Conservation (phyloP, 345 rosid species). For the Firmiana major region DNA sequence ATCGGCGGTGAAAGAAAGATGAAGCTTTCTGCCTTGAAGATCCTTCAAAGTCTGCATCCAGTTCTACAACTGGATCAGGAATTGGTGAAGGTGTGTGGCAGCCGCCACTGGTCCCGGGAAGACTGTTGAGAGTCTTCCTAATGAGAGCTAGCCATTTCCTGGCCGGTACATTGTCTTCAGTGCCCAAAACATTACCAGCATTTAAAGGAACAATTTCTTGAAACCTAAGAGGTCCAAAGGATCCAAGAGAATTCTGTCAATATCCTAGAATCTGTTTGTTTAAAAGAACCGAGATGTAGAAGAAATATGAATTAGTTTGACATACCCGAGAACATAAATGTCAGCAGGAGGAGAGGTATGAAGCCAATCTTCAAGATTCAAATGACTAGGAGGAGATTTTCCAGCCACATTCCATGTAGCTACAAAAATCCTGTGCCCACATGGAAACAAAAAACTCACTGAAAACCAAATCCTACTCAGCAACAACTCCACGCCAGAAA, state of each 20-base stretch:
- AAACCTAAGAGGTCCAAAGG: conserved; percentile 43
- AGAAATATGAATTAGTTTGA: background rate
- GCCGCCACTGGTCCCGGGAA: conserved; percentile 58
- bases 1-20: conserved; percentile 65
- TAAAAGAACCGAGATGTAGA: background rate
- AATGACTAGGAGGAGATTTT: conserved; percentile 77
- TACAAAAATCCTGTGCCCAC: conserved; percentile 58
- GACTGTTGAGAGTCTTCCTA: conserved; percentile 77
- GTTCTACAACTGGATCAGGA: conserved; percentile 80
- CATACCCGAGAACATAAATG: conserved; percentile 93
- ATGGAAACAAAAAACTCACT: conserved; percentile 10
- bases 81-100: conserved; percentile 74
- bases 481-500: background rate
- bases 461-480: conserved; percentile 5
- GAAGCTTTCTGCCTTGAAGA: conserved; percentile 48
- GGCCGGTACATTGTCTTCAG: conserved; percentile 95
- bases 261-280: background rate
- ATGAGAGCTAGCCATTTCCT: conserved; percentile 89
- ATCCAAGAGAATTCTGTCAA: conserved; percentile 10
- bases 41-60: conserved; percentile 84
- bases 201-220: conserved; percentile 98
- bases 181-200: conserved; percentile 96
- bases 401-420: conserved; percentile 99
- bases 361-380: conserved; percentile 96
- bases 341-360: conserved; percentile 93